Conservation (phyloP, 2,329 filamentous ascomycete genomes). For the Penicillium sp. region DNA sequence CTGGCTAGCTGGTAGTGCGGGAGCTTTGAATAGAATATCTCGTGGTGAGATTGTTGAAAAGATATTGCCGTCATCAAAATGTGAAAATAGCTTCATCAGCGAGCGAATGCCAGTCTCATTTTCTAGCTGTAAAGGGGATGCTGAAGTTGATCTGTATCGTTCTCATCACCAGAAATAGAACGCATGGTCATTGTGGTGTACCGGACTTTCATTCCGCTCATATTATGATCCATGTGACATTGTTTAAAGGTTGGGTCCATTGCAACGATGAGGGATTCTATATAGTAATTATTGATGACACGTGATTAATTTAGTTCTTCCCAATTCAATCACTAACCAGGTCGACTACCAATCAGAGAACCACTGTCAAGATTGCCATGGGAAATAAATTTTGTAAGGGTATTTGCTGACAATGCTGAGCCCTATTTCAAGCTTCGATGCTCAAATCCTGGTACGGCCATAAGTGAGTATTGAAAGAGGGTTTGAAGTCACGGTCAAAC, state of each 20-base stretch:
- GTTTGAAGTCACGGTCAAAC: not conserved
- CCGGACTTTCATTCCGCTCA: no score
- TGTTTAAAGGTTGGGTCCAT: no score
- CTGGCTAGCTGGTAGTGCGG: not conserved
- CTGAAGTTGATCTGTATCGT: not conserved
- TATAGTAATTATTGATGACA: no score
- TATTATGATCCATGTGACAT: no score
- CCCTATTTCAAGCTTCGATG: no score
- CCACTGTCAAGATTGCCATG: no score
- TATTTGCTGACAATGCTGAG: no score
- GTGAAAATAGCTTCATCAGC: not conserved
- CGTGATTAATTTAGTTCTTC: no score
- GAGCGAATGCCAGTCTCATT: not conserved
- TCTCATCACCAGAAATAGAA: not conserved
- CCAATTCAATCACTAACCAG: no score
- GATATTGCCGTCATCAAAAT: not conserved
- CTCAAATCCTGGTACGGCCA: not conserved
- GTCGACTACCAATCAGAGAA: no score
- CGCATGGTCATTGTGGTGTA: not conserved
- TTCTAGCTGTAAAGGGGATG: not conserved
- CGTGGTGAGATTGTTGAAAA: not conserved
- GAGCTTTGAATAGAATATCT: not conserved
- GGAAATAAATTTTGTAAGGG: no score
- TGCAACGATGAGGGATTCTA: no score
- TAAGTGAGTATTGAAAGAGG: not conserved